Evolutionary conservation across 345 rosid species (phyloP), one percentile per base, ranked within the genome.

Genomic region (Carallia pectinifolia): DNA sequence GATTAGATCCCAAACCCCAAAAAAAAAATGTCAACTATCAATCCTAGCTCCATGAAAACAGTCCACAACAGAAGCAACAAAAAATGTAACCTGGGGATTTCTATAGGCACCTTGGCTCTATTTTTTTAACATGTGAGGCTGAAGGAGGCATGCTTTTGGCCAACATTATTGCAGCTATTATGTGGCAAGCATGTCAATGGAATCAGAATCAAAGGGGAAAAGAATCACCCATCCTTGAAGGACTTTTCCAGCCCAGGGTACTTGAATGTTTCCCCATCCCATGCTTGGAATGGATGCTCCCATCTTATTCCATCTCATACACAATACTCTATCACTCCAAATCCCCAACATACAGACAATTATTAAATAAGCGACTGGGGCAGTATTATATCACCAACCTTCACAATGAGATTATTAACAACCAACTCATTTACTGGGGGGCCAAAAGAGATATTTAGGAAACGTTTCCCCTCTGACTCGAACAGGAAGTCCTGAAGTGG

Each of bases 401-500:
- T 93, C 78, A 95, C 86, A 53, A 86, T 82, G 48, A 89, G 89
- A 53, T 86, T 81, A 78, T 95, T 91, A 68, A 86, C 74, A 73
- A 90, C 89, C 79, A 92, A 75, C 67, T 95, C 97, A 64, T 65
- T 52, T 74, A 95, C 80, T 15, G 99, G 94, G 31, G 89, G 85
- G 67, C 96, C 93, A 47, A 90, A 88, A 69, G 90, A 73, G 78
- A 90, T 76, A 71, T 88, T 87, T 23, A 95, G 81, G 81, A 85
- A 89, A 52, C 89, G 90, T 62, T 85, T 90, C 67, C 94, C 97
- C 72, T 84, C 93, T 56, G 86, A 88, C 63, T 83, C 81, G 68
- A 90, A 92, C 77, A 95, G 74, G 69, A 86, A 92, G 77, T 92
- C 98, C 53, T 80, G 71, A 66, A 95, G 97, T 53, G 97, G 99